Percentiles rank a stretch among this genome's conserved stretches.
phyloP scores from a whole-genome alignment of 2,329 filamentous ascomycete genomes.

The Hymenoscyphus salicellus region DNA sequence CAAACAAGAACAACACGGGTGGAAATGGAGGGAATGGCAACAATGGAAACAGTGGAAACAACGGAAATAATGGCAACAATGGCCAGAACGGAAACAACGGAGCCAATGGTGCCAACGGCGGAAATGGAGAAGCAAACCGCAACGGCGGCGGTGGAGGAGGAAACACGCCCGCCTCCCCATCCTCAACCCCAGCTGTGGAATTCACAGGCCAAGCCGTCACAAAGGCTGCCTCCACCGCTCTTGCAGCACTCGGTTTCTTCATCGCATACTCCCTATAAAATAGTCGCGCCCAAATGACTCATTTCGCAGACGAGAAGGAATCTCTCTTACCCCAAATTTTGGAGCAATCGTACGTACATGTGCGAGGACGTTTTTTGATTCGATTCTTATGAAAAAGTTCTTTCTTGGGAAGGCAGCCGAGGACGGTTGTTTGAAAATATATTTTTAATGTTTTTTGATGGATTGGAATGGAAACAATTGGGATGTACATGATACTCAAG shows the following conservation, averaged over 20 bases:
- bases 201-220: slow-evolving; percentile 34
- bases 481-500: background rate
- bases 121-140: background rate
- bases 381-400: background rate
- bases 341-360: background rate
- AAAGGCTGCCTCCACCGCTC: slow-evolving; percentile 36
- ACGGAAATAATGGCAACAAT: background rate
- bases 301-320: background rate
- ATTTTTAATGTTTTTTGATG: slow-evolving; percentile 5
- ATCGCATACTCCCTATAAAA: slow-evolving; percentile 43
- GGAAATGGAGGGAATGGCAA: background rate
- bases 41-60: background rate
- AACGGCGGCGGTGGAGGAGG: background rate
- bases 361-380: background rate
- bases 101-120: background rate
- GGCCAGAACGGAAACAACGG: background rate
- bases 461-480: background rate
- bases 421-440: background rate
- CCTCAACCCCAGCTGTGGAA: slow-evolving; percentile 8
- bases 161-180: background rate
- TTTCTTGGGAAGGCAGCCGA: background rate
- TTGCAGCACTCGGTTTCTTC: slow-evolving; percentile 40
- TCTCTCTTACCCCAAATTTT: slow-evolving; percentile 2
- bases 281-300: background rate
- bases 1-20: slow-evolving; percentile 2